Conservation (phyloP, 192 early-diverging fungal species). For the Dissophora globulifera region DNA sequence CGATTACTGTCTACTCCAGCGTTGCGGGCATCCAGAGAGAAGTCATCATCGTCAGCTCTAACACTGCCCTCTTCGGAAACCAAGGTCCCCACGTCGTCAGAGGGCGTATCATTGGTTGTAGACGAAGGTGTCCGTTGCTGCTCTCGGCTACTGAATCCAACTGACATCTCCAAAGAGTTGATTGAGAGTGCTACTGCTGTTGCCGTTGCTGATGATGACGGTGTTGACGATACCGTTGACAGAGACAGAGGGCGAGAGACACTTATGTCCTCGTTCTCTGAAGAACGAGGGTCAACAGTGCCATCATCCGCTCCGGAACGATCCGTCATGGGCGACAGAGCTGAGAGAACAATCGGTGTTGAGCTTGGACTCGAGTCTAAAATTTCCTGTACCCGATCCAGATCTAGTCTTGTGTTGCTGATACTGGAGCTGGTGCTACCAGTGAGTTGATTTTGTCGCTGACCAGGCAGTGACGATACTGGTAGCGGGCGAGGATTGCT, state of each 20-base stretch:
- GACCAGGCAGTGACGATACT: too few species aligned
- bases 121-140: neutral
- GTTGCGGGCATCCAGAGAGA: neutral
- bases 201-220: neutral
- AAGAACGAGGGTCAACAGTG: neutral
- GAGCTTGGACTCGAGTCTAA: constrained; percentile 33
- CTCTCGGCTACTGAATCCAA: constrained; percentile 12
- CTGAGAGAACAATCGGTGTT: constrained; percentile 8
- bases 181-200: too few species aligned
- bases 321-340: neutral
- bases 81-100: too few species aligned
- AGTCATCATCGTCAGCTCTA: too few species aligned
- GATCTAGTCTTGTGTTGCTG: constrained; percentile 11
- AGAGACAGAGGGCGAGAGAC: neutral
- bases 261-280: constrained; percentile 9
- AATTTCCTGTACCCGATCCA: constrained; percentile 31
- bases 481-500: too few species aligned
- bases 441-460: neutral
- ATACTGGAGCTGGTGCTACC: too few species aligned
- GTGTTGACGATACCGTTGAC: too few species aligned
- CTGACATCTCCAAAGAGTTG: constrained; percentile 18
- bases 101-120: neutral
- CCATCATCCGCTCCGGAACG: neutral
- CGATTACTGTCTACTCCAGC: neutral
- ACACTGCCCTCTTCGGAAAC: too few species aligned